These are phyloP conservation scores for Gypsophila paniculata DNA, from an alignment of 179 eudicot genomes.

Conservation along the genomic window DNA sequence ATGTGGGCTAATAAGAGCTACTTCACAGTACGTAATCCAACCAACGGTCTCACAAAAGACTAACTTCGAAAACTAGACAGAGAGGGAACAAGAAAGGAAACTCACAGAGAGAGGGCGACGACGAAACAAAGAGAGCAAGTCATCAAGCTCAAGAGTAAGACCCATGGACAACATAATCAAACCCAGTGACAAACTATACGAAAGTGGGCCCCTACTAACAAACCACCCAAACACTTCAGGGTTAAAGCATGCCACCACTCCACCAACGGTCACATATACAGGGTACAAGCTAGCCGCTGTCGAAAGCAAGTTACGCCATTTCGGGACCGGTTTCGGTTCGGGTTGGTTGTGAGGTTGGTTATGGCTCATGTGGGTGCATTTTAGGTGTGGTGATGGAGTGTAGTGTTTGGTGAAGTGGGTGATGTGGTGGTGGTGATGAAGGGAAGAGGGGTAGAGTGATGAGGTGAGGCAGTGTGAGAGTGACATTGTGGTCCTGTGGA, in stretches of 20 bases:
- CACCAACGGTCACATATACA: slow-evolving; percentile 58
- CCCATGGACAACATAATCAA: slow-evolving; percentile 71
- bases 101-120: slow-evolving; percentile 64
- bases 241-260: slow-evolving; percentile 43
- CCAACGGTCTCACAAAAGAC: not conserved
- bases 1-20: too few species aligned
- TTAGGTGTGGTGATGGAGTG: too few species aligned
- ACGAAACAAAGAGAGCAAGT: slow-evolving; percentile 41
- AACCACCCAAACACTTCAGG: slow-evolving; percentile 61
- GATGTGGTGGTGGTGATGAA: too few species aligned
- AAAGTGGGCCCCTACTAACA: slow-evolving; percentile 43
- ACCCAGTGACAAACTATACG: slow-evolving; percentile 58
- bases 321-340: not conserved
- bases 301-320: slow-evolving; percentile 43
- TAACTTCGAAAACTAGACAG: not conserved
- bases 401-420: too few species aligned
- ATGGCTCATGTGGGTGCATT: too few species aligned
- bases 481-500: too few species aligned
- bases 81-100: too few species aligned
- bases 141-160: slow-evolving; percentile 55
- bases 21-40: too few species aligned
- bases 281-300: slow-evolving; percentile 61
- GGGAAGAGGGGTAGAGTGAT: too few species aligned
- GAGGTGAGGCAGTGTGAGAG: too few species aligned
- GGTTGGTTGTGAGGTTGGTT: too few species aligned